These are phyloP conservation scores for Taphrina pruni DNA, from an alignment of 1,139 yeast genomes.

Conservation along the genomic window DNA sequence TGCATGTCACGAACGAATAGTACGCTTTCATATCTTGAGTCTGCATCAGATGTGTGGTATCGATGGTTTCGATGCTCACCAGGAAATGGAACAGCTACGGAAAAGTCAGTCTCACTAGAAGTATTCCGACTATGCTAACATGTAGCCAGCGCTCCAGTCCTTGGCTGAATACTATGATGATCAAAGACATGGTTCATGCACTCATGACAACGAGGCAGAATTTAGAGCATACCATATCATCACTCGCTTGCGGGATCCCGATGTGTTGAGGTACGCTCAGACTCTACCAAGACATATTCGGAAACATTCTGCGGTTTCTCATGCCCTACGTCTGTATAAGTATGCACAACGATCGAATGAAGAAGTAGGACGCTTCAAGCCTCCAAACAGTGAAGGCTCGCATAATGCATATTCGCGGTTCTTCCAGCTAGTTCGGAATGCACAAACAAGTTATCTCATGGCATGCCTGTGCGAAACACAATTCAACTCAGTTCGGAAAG, in stretches of 20 bases:
- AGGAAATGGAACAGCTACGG: slow-evolving; percentile 91
- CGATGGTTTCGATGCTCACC: slow-evolving; percentile 86
- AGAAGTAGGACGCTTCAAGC: slow-evolving; percentile 61
- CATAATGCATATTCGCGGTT: slow-evolving; percentile 68
- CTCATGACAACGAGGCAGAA: slow-evolving; percentile 86
- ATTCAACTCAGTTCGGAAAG: slow-evolving; percentile 77
- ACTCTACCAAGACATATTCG: slow-evolving; percentile 66
- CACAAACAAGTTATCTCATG: slow-evolving; percentile 69
- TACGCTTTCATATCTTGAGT: slow-evolving; percentile 80
- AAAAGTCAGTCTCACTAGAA: slow-evolving; percentile 54
- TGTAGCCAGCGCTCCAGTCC: slow-evolving; percentile 71
- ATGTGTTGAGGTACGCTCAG: slow-evolving; percentile 77
- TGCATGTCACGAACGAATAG: slow-evolving; percentile 90
- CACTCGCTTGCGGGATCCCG: slow-evolving; percentile 83
- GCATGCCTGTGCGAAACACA: slow-evolving; percentile 81
- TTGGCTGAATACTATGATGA: slow-evolving; percentile 86
- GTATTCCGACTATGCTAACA: slow-evolving; percentile 15
- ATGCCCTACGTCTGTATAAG: slow-evolving; percentile 72
- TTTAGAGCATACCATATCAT: slow-evolving; percentile 85
- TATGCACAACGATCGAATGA: slow-evolving; percentile 66
- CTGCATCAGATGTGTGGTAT: slow-evolving; percentile 85
- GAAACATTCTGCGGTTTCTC: slow-evolving; percentile 64
- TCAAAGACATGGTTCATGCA: slow-evolving; percentile 70
- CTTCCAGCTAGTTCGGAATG: slow-evolving; percentile 61
- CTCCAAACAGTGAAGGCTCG: slow-evolving; percentile 64